These are phyloP conservation scores for Ajuga chamaepitys DNA, from an alignment of 257 asterid genomes.

Conservation along the genomic window DNA sequence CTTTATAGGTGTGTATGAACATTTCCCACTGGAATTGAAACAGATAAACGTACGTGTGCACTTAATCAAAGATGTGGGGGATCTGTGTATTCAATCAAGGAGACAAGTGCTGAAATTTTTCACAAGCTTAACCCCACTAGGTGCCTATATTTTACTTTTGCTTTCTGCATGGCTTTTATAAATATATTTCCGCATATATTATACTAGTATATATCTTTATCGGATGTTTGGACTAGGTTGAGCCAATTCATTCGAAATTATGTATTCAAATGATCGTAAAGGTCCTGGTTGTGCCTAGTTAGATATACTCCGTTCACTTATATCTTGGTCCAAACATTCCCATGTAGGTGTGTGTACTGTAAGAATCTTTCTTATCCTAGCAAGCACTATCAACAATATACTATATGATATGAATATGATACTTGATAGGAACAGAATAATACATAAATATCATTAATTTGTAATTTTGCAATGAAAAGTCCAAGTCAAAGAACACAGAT, in stretches of 20 bases:
- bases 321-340: no score
- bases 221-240: no score
- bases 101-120: constrained; percentile 28
- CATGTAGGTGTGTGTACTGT: no score
- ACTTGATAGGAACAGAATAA: background rate
- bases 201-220: no score
- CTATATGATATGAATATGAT: background rate
- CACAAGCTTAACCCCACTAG: constrained; percentile 30
- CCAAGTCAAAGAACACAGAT: constrained; percentile 21
- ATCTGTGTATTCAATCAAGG: constrained; percentile 46
- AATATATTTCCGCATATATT: no score
- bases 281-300: no score
- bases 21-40: no score
- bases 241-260: no score
- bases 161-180: constrained; percentile 6
- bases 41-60: background rate
- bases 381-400: background rate
- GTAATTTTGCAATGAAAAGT: constrained; percentile 24
- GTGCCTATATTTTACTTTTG: constrained; percentile 7
- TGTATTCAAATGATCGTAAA: no score
- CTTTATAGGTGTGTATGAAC: no score
- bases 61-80: constrained; percentile 33
- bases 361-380: no score
- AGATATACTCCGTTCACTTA: no score
- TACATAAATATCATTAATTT: background rate